Evolutionary conservation across 768 basidiomycete species (phyloP).

Genomic region (Phylloporus rhodoxanthus): DNA sequence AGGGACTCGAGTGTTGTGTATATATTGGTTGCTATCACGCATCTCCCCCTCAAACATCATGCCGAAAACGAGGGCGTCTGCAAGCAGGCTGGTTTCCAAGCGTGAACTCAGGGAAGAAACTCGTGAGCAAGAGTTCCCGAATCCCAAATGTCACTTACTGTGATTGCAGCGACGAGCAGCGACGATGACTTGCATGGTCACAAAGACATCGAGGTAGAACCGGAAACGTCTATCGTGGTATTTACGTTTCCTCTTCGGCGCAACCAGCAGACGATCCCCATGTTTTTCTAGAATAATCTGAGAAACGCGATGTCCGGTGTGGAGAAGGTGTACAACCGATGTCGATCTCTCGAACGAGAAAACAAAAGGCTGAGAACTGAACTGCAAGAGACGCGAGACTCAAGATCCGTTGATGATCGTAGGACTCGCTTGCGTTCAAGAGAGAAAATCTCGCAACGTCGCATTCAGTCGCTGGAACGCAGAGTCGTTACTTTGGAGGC

Average conservation of each 20-base stretch:
- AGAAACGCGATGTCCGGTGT: constrained; percentile 3
- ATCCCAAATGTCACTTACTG: background rate
- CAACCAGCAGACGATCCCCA: background rate
- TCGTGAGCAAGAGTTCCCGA: background rate
- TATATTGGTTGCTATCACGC: background rate
- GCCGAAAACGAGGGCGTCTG: constrained; percentile 12
- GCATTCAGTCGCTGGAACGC: constrained; percentile 9
- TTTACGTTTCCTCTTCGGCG: background rate
- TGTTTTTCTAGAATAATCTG: constrained; percentile 9
- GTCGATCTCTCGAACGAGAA: constrained; percentile 9
- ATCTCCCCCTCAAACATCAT: background rate
- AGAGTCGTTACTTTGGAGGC: background rate
- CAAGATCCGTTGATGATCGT: background rate
- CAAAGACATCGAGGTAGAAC: background rate
- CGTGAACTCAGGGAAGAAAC: background rate
- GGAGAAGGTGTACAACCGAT: constrained; percentile 6
- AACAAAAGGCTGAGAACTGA: constrained; percentile 5
- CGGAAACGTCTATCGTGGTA: constrained; percentile 8
- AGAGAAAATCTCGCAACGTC: constrained; percentile 1
- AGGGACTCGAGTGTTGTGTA: constrained; percentile 26
- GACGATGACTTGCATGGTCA: background rate
- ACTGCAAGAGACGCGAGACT: background rate
- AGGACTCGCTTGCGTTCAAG: background rate
- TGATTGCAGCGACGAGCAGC: constrained; percentile 1
- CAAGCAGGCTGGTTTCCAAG: constrained; percentile 1